These are phyloP conservation scores for Emergomyces orientalis DNA, from an alignment of 2,329 filamentous ascomycete species.

Conservation along the genomic window DNA sequence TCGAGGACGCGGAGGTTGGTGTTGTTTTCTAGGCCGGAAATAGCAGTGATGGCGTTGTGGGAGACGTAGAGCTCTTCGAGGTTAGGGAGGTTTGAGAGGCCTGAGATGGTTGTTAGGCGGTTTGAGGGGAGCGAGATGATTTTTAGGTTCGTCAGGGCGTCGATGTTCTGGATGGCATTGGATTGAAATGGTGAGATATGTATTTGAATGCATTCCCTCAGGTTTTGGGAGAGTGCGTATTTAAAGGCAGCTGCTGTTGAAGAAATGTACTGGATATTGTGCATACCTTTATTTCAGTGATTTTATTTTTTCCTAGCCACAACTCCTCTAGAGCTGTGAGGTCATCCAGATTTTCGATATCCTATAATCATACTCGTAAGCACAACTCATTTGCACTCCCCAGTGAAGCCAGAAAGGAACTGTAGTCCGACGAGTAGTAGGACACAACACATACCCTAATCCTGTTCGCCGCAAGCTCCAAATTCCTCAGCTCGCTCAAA, in stretches of 20 bases:
- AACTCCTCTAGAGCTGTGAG: constrained; percentile 73
- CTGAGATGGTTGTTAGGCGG: constrained; percentile 68
- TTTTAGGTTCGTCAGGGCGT: constrained; percentile 65
- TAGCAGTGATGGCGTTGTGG: constrained; percentile 75
- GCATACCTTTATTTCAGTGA: constrained; percentile 62
- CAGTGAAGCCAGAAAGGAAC: neutral
- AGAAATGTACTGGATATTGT: neutral
- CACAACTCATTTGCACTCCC: neutral
- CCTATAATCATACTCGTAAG: constrained; percentile 29
- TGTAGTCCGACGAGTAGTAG: neutral
- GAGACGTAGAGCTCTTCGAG: constrained; percentile 94
- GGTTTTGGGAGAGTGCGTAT: neutral
- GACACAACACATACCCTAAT: constrained; percentile 50
- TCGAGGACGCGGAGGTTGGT: constrained; percentile 67
- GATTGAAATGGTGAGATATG: neutral
- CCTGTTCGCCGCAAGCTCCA: constrained; percentile 87
- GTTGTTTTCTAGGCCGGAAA: constrained; percentile 63
- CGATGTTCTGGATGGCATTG: constrained; percentile 47
- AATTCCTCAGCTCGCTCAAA: constrained; percentile 63
- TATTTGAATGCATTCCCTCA: neutral
- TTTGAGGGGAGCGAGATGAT: constrained; percentile 95
- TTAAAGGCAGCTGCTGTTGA: neutral
- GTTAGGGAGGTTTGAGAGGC: constrained; percentile 61
- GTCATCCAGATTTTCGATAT: constrained; percentile 75
- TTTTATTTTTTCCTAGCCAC: constrained; percentile 96